These are phyloP conservation scores for Hyaloscypha hepaticicola DNA, from an alignment of 495 filamentous ascomycete species.

Conservation along the genomic window DNA sequence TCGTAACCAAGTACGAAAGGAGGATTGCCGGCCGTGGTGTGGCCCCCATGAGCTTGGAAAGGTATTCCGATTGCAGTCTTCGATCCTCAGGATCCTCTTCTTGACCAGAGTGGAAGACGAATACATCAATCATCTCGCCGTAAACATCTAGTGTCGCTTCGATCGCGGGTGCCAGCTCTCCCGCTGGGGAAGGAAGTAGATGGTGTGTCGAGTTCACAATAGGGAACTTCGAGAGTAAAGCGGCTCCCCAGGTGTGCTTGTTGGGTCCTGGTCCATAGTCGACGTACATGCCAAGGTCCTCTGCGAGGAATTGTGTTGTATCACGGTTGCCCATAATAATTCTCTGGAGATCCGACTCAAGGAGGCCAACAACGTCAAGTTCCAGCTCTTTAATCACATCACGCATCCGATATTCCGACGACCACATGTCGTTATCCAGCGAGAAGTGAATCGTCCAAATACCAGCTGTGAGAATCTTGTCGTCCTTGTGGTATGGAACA, in stretches of 20 bases:
- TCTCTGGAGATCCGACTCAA: slow-evolving; percentile 92
- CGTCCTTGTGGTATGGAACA: slow-evolving; percentile 80
- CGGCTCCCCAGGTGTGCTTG: slow-evolving; percentile 98
- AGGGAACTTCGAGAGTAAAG: slow-evolving; percentile 93
- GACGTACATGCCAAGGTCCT: slow-evolving; percentile 96
- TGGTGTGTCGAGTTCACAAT: slow-evolving; percentile 98
- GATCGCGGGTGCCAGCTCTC: slow-evolving; percentile 94
- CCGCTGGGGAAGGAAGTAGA: slow-evolving; percentile 86
- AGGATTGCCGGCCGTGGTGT: slow-evolving; percentile 79
- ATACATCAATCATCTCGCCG: slow-evolving; percentile 84
- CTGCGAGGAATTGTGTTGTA: slow-evolving; percentile 90
- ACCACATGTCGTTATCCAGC: slow-evolving; percentile 99
- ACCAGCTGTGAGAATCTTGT: slow-evolving; percentile 84
- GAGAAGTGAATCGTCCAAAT: slow-evolving; percentile 99
- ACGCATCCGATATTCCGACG: slow-evolving; percentile 89
- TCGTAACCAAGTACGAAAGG: slow-evolving; percentile 89
- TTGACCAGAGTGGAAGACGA: slow-evolving; percentile 98
- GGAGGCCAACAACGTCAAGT: slow-evolving; percentile 88
- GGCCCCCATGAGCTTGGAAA: slow-evolving; percentile 84
- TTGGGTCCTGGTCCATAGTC: slow-evolving; percentile 97
- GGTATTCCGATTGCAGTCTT: slow-evolving; percentile 81
- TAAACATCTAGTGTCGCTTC: slow-evolving; percentile 94
- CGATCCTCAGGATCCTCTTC: slow-evolving; percentile 97
- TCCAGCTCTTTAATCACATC: slow-evolving; percentile 91
- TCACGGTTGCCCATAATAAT: slow-evolving; percentile 99